phyloP scores from a whole-genome alignment of 768 basidiomycete genomes.

The Phylloporus arenicola region DNA sequence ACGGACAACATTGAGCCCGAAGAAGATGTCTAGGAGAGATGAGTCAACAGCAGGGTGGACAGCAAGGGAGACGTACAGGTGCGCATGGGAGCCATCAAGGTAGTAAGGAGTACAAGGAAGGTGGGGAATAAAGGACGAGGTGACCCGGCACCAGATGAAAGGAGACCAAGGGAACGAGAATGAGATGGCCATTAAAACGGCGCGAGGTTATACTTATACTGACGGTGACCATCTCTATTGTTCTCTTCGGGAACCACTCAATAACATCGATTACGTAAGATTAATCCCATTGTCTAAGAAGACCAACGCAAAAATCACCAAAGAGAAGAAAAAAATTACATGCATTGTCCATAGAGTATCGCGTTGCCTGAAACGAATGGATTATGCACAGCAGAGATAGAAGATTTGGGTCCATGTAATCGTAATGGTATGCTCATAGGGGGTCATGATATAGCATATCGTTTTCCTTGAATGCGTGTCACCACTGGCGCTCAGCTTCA shows the following conservation, averaged over 20 bases:
- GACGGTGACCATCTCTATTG: slow-evolving; percentile 25
- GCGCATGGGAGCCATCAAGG: slow-evolving; percentile 30
- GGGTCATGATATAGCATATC: slow-evolving; percentile 10
- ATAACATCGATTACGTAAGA: slow-evolving; percentile 12
- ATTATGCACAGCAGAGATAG: slow-evolving; percentile 7
- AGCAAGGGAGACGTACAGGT: slow-evolving; percentile 37
- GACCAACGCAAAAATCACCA: background rate
- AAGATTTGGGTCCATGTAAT: slow-evolving; percentile 11
- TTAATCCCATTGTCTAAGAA: slow-evolving; percentile 20
- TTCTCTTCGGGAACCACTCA: slow-evolving; percentile 19
- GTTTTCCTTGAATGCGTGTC: slow-evolving; percentile 1
- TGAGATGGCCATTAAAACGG: background rate
- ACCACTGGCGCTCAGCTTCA: background rate
- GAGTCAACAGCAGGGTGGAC: background rate
- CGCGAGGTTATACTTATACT: slow-evolving; percentile 24
- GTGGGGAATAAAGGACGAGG: slow-evolving; percentile 18
- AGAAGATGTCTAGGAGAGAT: slow-evolving; percentile 48
- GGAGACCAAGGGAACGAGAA: slow-evolving; percentile 3
- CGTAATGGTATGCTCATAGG: slow-evolving; percentile 9
- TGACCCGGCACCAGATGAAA: slow-evolving; percentile 30
- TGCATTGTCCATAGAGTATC: slow-evolving; percentile 17
- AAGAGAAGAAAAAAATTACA: slow-evolving; percentile 1
- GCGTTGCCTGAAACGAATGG: background rate
- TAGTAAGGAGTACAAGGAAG: slow-evolving; percentile 7
- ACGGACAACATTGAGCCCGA: slow-evolving; percentile 75